Evolutionary conservation across 768 basidiomycete species (phyloP), one percentile per base, ranked within the genome.

Genomic region (Lyophyllum atratum): DNA sequence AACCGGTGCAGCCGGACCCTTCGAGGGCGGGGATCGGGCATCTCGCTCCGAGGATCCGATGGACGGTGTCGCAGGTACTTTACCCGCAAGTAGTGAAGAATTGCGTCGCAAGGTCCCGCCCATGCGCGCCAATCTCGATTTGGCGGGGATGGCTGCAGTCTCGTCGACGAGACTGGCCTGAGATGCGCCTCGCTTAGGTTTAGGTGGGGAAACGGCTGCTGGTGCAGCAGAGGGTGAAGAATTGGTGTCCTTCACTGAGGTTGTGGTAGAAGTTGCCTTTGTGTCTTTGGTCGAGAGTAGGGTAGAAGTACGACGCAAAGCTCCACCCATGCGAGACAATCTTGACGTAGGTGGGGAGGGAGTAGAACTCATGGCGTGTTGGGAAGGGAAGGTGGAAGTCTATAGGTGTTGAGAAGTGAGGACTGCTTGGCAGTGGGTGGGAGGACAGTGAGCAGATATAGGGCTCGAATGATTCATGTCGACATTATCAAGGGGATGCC

Each of bases 61-160:
- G 39, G 39, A n/a, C 3, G 39, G 39, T 19, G 15, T 40, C 39
- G 17, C n/a, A n/a, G 39, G n/a, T 4, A 7, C 4, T 40, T 40
- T 40, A 6, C 17, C 17, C 3, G 39, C n/a, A n/a, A 40, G 39
- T 19, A 40, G 39, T 6, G 39, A n/a, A n/a, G 39, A 40, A 40
- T n/a, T 40, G 19, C 39, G 39, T 5, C n/a, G 39, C 15, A 40
- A n/a, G 39, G 39, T 19, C 15, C 39, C 39, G n/a, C 39, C 39
- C 10, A 40, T 79, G 50, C 87, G 85, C 39, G 76, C 72, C 70
- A 87, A 85, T 66, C 81, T 76, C 45, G 80, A 75, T 64, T 74
- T 80, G 60, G 70, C 43, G 59, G 71, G 69, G 59, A 3, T 9
- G 34, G 34, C 6, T 37, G 6, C 34, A 12, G 6, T 37, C 4